Evolutionary conservation across 345 rosid genomes (phyloP), one percentile per base, ranked within the genome.

Genomic region (Gossypium longicalyx): DNA sequence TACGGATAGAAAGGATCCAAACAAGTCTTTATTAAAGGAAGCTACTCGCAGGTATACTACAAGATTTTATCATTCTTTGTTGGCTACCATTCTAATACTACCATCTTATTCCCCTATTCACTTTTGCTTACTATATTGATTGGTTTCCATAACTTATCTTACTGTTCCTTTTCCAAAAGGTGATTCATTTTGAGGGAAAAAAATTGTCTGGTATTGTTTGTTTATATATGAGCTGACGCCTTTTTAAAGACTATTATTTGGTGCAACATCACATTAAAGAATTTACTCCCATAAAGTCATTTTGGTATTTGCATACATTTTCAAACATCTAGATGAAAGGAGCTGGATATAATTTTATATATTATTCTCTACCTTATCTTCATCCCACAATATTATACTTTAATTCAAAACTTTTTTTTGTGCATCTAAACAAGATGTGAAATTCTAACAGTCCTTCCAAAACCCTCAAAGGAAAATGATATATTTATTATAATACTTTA

Each of bases 11-110:
- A 69, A 69, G 45, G 60, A 52, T 5, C 45, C 59, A 69, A 69
- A 69, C 25, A 52, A 69, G 60, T 51, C 60, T 25, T 27, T 49
- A 15, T 69, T 23, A 17, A 16, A 53, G 73, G 73, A 70, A 70
- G 73, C 73, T 51, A 29, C 73, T 51, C 25, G 0, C 5, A 48
- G 23, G 45, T 15, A 51, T 15, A 16, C 60, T 51, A 27, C 60
- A 69, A 51, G 34, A 16, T 17, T 49, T 68, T 16, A n/a, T 38
- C 20, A 20, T 72, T 72, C 66, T 57, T 48, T 43, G n/a, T 17
- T 17, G 52, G 13, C 63, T 20, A 71, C 29, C 59, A 54, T 54
- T 19, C 59, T 2, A n/a, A 54, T 54, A 54, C 23, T 54, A 54
- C 59, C 59, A 54, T 54, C 17, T 19, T 15, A 17, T n/a, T 48